A percentile compares a stretch with the other conserved stretches of the same genome.
Evolutionary conservation across 768 basidiomycete genomes (phyloP).

Genomic region (Cubamyces sp.): DNA sequence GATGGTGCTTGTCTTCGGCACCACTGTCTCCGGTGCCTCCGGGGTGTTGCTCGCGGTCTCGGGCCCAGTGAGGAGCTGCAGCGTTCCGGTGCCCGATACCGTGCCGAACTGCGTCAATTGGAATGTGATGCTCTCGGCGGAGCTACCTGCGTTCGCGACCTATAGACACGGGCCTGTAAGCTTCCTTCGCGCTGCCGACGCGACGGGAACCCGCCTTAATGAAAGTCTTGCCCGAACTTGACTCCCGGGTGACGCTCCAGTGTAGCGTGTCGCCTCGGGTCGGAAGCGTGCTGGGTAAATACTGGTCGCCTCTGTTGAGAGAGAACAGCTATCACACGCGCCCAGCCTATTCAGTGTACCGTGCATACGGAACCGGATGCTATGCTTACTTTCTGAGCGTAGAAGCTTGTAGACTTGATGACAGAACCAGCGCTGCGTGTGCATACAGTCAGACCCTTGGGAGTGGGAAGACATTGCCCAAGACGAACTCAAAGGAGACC

Average conservation of each 20-base stretch:
- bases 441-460: not conserved
- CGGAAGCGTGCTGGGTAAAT: slow-evolving; percentile 66
- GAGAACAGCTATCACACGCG: slow-evolving; percentile 57
- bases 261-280: slow-evolving; percentile 49
- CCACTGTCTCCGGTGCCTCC: slow-evolving; percentile 48
- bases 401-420: slow-evolving; percentile 64
- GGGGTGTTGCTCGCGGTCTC: slow-evolving; percentile 60
- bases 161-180: slow-evolving; percentile 27
- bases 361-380: not conserved
- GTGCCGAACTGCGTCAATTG: slow-evolving; percentile 51
- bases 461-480: not conserved
- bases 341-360: not conserved
- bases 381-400: slow-evolving; percentile 56
- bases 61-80: slow-evolving; percentile 54
- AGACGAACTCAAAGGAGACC: slow-evolving; percentile 60
- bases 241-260: slow-evolving; percentile 58
- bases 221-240: slow-evolving; percentile 46
- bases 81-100: slow-evolving; percentile 48
- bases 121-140: slow-evolving; percentile 50
- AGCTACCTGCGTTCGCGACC: slow-evolving; percentile 55
- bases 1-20: slow-evolving; percentile 50
- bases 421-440: slow-evolving; percentile 52
- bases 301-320: slow-evolving; percentile 61
- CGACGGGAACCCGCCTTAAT: slow-evolving; percentile 51
- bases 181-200: not conserved